Conservation (phyloP, 2,329 filamentous ascomycete species). For the Clarireedia homoeocarpa region DNA sequence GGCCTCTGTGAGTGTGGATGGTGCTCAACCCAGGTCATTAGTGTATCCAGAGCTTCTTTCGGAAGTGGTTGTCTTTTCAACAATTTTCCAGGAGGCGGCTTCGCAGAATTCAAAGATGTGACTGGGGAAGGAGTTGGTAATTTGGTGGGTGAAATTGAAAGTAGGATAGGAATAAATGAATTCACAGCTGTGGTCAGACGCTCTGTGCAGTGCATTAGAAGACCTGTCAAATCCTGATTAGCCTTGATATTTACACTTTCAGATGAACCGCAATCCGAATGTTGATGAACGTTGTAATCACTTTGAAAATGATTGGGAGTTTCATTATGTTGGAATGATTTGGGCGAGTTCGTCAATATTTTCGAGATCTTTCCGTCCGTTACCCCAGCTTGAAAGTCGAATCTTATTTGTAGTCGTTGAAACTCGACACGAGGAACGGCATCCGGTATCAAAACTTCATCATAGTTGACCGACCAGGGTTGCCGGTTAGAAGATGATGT, state of each 20-base stretch:
- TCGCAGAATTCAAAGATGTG: not conserved
- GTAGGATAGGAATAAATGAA: not conserved
- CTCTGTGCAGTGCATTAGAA: not conserved
- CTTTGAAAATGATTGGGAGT: too few relatives aligned
- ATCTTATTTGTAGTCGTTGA: slow-evolving; percentile 16
- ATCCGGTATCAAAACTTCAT: slow-evolving; percentile 16
- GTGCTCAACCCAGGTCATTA: not conserved
- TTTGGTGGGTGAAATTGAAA: not conserved
- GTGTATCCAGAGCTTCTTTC: not conserved
- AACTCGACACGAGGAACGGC: slow-evolving; percentile 15
- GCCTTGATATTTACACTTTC: not conserved
- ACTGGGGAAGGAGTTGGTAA: not conserved
- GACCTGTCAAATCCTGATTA: not conserved
- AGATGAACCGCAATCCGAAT: too few relatives aligned
- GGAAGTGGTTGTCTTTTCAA: not conserved
- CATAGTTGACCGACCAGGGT: not conserved
- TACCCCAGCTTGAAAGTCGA: slow-evolving; percentile 12
- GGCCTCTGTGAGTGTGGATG: not conserved
- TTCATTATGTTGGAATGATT: too few relatives aligned
- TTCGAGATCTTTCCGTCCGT: not conserved
- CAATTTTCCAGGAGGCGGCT: not conserved
- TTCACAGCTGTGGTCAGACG: not conserved
- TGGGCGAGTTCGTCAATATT: not conserved
- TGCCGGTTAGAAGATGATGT: not conserved
- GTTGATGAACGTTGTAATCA: too few relatives aligned